A percentile compares a stretch with the other conserved stretches of the same genome.
phyloP scores from a whole-genome alignment of 176 grass and related monocot species.

The Urochloa ruziziensis region DNA sequence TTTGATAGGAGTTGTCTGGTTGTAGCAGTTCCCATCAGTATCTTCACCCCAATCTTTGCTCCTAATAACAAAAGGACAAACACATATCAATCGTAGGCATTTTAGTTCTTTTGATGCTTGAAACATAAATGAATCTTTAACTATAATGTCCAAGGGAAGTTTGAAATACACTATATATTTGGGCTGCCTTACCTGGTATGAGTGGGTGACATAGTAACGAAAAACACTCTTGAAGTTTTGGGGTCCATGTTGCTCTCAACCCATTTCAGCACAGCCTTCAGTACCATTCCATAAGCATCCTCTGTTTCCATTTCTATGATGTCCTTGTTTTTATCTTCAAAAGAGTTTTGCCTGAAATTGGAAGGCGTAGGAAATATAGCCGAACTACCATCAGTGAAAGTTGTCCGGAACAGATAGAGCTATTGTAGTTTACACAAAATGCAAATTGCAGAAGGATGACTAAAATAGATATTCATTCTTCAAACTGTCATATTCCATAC shows the following conservation, averaged over 20 bases:
- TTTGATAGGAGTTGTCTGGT: constrained; percentile 70
- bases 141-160: not conserved
- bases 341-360: constrained; percentile 56
- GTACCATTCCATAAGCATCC: constrained; percentile 73
- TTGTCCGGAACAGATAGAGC: not conserved
- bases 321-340: constrained; percentile 62
- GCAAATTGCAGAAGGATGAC: not conserved
- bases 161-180: not conserved
- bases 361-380: not conserved
- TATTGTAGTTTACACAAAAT: not conserved
- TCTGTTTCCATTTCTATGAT: constrained; percentile 76
- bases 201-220: constrained; percentile 93
- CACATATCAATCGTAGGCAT: not conserved
- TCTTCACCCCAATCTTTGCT: constrained; percentile 90
- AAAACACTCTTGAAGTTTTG: constrained; percentile 56
- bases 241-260: constrained; percentile 85
- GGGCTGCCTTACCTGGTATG: constrained; percentile 50
- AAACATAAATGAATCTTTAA: not conserved
- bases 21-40: constrained; percentile 83
- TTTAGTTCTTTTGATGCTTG: not conserved
- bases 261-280: constrained; percentile 76
- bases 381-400: too few relatives aligned
- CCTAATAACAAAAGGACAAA: constrained; percentile 31
- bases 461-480: not conserved
- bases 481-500: not conserved